Conservation (phyloP, 306 rosid species). For the Pachyrhizus erosus region DNA sequence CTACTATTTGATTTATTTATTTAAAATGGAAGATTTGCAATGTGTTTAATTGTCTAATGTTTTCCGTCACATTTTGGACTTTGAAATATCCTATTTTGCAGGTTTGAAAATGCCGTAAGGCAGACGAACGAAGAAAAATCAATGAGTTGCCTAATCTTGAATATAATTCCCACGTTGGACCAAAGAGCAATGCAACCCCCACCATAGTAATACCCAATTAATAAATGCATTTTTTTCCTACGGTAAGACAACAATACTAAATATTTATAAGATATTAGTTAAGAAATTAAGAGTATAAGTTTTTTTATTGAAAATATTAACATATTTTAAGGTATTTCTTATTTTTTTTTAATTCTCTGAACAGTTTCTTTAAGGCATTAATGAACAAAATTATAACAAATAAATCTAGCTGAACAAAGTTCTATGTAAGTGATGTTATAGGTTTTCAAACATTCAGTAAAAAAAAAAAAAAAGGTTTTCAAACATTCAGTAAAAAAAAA, state of each 20-base stretch:
- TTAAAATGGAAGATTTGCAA: background rate
- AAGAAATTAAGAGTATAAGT: too few relatives aligned
- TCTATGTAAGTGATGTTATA: background rate
- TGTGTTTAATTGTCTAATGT: background rate
- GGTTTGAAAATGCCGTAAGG: background rate
- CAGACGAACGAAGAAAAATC: background rate
- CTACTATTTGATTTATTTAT: too few relatives aligned
- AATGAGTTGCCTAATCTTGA: background rate
- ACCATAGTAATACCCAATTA: background rate
- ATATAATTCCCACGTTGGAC: background rate
- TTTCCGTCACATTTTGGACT: constrained; percentile 1
- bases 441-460: too few relatives aligned
- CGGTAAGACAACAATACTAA: background rate
- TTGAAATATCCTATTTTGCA: background rate
- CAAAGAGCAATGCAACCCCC: background rate
- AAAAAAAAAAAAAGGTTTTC: too few relatives aligned
- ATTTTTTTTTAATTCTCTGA: background rate
- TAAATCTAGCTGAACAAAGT: background rate
- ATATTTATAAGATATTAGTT: too few relatives aligned
- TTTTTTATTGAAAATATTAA: too few relatives aligned
- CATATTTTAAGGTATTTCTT: background rate
- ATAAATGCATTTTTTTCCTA: background rate
- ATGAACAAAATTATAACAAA: background rate
- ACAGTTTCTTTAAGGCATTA: background rate
- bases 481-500: too few relatives aligned